Evolutionary conservation across 2,329 filamentous ascomycete species (phyloP), one percentile per base, ranked within the genome.

Genomic region (Colletotrichum spaethianum): DNA sequence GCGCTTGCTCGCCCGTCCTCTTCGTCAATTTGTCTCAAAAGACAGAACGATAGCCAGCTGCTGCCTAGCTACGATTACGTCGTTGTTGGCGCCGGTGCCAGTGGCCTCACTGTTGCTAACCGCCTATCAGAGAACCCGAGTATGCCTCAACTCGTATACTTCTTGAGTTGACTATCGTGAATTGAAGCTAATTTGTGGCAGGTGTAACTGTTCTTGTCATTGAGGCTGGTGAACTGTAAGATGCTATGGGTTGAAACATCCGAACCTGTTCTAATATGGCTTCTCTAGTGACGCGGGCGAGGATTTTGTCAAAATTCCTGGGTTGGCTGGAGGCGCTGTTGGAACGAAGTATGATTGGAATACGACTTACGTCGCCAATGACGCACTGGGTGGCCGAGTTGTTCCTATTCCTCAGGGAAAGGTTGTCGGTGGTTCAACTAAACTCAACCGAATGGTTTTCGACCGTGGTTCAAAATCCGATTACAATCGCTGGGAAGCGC

Each of bases 401-500:
- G 59, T 72, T 16, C 38, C 70, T 0, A 72, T 72, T 6, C 70
- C 70, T 1, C 65, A 63, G 9, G 70, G 70, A 36, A 72, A 46
- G 46, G 23, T 72, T 40, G 74, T 81, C 2, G 80, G 80, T 1
- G 80, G 80, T 5, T 77, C 79, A 36, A 78, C 78, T 4, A 77
- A 77, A 4, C 74, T 81, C 28, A 81, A 81, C 44, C 75, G 77
- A 16, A 80, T 81, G 79, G 76, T 73, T 28, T 79, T 77, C 31
- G 76, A 79, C n/a, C 75, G 79, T 1, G 79, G 78, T 1, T 78
- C 79, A 1, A 70, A 73, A 0, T 70, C 73, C 2, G 79, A 80
- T 46, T 80, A 80, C 50, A 76, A 84, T 53, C 76, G 79, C 3
- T 84, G 83, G 83, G 81, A 80, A 48, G 76, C 74, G 0, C 71